Evolutionary conservation across 2,329 filamentous ascomycete species (phyloP).

Genomic region (Alternaria gansuensis): DNA sequence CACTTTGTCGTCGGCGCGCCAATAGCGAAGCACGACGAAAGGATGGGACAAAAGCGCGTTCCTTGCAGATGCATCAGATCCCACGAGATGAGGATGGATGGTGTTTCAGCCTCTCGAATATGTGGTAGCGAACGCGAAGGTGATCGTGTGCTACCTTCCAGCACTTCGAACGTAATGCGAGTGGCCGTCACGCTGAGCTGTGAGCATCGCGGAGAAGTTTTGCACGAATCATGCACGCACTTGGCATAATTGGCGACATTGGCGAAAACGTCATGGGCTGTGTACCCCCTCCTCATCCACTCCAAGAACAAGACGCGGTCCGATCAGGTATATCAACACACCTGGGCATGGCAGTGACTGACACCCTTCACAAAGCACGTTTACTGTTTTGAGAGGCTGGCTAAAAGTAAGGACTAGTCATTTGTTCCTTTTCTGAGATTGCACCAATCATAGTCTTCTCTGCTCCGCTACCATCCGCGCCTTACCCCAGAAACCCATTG

Average conservation of each 20-base stretch:
- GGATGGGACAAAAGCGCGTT: constrained; percentile 4
- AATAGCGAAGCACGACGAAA: constrained; percentile 4
- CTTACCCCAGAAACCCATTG: constrained; percentile 58
- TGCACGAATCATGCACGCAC: constrained; percentile 23
- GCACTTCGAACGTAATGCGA: constrained; percentile 6
- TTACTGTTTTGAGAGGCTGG: not conserved
- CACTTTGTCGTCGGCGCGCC: constrained; percentile 22
- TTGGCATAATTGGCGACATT: constrained; percentile 19
- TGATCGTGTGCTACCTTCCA: constrained; percentile 2
- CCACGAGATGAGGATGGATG: not conserved
- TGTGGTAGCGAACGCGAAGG: not conserved
- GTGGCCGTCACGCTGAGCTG: constrained; percentile 5
- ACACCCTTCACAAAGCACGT: not conserved
- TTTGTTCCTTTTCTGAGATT: not conserved
- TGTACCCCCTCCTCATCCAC: not conserved
- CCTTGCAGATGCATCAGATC: constrained; percentile 5
- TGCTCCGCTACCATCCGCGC: constrained; percentile 38
- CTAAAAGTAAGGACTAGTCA: constrained; percentile 8
- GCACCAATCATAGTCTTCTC: constrained; percentile 9
- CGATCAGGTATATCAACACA: not conserved
- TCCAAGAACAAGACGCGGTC: not conserved
- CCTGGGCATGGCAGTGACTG: not conserved
- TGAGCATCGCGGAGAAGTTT: not conserved
- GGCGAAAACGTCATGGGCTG: constrained; percentile 19
- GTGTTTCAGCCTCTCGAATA: not conserved